Percentiles rank a stretch among this genome's conserved stretches.
Conservation (phyloP, 1,284 basidiomycete species). For the Microstroma glucosiphilum region DNA sequence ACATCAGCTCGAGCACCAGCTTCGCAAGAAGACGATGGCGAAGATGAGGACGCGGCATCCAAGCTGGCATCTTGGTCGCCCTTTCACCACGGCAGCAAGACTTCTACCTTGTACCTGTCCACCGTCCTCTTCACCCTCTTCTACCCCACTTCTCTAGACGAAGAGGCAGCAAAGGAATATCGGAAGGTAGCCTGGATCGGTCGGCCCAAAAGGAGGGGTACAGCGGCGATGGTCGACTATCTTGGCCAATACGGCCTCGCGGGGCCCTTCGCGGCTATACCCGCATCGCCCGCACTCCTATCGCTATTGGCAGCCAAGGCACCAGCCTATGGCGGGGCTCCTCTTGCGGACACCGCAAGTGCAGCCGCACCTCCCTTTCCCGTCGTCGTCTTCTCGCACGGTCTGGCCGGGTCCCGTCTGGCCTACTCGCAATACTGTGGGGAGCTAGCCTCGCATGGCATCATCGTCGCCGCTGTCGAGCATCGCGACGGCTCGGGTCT, state of each 20-base stretch:
- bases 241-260: conserved; percentile 37
- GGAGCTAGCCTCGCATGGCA: conserved; percentile 36
- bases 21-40: not conserved
- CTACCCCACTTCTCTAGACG: conserved; percentile 23
- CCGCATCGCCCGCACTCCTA: conserved; percentile 29
- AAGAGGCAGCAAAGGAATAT: conserved; percentile 19
- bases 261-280: conserved; percentile 14
- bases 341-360: conserved; percentile 21
- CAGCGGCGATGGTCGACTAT: conserved; percentile 24
- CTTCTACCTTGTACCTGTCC: conserved; percentile 31
- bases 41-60: not conserved
- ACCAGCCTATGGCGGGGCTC: conserved; percentile 24
- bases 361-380: conserved; percentile 24
- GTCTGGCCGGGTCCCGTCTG: conserved; percentile 38
- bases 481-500: conserved; percentile 56
- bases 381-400: conserved; percentile 38
- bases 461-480: conserved; percentile 55
- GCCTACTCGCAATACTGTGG: conserved; percentile 40
- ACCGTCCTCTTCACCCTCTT: conserved; percentile 43
- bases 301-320: conserved; percentile 21
- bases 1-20: too few relatives aligned
- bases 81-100: conserved; percentile 20
- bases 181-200: conserved; percentile 31
- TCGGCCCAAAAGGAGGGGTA: conserved; percentile 25
- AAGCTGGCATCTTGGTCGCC: conserved; percentile 16